Conservation (phyloP, 2,329 filamentous ascomycete species). For the Alternaria ventricosa region DNA sequence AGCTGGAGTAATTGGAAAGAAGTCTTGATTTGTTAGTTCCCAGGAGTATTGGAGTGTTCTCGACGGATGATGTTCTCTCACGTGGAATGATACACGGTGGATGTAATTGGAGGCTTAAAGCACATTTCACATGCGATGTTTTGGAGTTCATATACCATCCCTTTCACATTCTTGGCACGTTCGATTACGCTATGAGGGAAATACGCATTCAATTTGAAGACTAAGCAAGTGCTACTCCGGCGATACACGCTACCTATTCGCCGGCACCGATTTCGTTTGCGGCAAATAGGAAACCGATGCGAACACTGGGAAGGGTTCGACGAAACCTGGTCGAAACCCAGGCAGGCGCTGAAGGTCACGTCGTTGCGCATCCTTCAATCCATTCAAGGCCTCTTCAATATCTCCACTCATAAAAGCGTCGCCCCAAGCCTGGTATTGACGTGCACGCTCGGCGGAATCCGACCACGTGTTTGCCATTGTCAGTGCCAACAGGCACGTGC, state of each 20-base stretch:
- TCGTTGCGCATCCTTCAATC: not conserved
- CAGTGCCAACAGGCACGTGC: not conserved
- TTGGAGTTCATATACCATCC: not conserved
- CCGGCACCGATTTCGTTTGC: no score
- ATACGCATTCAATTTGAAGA: not conserved
- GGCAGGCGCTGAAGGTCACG: not conserved
- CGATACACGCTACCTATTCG: not conserved
- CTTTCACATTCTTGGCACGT: not conserved
- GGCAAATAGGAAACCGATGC: no score
- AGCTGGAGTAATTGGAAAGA: slow-evolving; percentile 4
- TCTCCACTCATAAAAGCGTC: not conserved
- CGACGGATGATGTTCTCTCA: not conserved
- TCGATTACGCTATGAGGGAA: not conserved
- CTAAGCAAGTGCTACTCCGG: not conserved
- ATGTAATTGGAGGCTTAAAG: not conserved
- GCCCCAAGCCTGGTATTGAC: not conserved
- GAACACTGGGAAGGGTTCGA: no score
- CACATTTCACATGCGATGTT: not conserved
- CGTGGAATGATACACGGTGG: not conserved
- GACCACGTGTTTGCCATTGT: not conserved
- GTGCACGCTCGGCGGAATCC: not conserved
- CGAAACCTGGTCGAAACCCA: not conserved
- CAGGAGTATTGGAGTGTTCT: not conserved
- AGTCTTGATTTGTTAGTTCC: not conserved
- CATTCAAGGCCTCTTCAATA: fast-evolving